These are phyloP conservation scores for Pythium biforme DNA, from an alignment of 352 stramenopile species.

Conservation along the genomic window DNA sequence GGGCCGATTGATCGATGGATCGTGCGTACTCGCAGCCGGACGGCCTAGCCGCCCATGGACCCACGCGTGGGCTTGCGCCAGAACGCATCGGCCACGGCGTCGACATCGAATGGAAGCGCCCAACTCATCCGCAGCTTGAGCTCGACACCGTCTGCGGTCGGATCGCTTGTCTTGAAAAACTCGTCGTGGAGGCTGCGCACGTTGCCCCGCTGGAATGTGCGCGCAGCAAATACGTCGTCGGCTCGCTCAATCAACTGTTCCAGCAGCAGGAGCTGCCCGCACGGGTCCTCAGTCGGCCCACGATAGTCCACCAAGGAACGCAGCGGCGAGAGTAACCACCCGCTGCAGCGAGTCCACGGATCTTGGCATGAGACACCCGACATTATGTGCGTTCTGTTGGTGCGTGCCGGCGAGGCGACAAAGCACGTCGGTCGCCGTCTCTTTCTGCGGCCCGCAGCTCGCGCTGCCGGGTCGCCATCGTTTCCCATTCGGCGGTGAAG, in stretches of 20 bases:
- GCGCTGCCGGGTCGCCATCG: not conserved
- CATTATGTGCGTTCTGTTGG: not conserved
- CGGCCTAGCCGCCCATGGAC: not conserved
- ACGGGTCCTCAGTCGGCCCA: not conserved
- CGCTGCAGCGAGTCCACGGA: not conserved
- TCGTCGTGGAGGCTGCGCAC: not conserved
- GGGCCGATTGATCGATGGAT: no score
- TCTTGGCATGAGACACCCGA: not conserved
- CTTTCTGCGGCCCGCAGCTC: no score
- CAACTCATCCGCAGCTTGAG: not conserved
- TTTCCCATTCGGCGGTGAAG: not conserved
- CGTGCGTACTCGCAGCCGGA: not conserved
- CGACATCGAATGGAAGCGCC: not conserved
- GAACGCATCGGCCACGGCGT: not conserved
- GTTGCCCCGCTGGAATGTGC: not conserved
- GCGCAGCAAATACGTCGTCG: not conserved
- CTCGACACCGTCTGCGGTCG: not conserved
- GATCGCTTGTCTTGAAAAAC: not conserved
- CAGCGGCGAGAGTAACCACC: not conserved
- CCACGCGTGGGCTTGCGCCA: not conserved
- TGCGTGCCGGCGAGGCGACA: not conserved
- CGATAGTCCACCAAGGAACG: not conserved
- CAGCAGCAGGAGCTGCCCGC: not conserved
- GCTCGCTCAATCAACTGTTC: not conserved
- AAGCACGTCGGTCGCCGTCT: not conserved